Base-by-base conservation (phyloP, 1,284 basidiomycete species). In the Irpex lacteus region DNA sequence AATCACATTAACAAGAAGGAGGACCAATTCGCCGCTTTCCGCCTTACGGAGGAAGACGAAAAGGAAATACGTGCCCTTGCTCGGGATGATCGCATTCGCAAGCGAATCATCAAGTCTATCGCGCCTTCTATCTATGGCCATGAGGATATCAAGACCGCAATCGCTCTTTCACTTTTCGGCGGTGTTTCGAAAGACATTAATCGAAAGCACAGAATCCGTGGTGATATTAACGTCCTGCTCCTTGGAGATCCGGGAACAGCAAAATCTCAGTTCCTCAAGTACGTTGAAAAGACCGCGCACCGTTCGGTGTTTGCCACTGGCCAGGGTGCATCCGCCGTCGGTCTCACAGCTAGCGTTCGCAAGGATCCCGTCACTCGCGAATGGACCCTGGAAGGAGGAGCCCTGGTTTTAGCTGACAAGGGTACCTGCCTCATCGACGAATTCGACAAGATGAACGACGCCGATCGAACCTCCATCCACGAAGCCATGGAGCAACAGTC, bases 361-460 rank as follows among this genome's bases (percentile, higher is more conserved):
- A 98, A 98, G 77, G 97, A 99, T 74, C 95, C 98, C 0, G 86
- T 99, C 63, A 99, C 98, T 1, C 86, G 91, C 59, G 98, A 99
- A 79, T 99, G 98, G 98, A 98, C 97, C 2, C 85, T 99, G 40
- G 98, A 99, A 76, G 98, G 98, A 15, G 98, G 97, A 15, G 97
- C 97, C 3, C 83, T 99, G 8, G 98, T 99, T 49, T 83, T 99
- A 26, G 98, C 97, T 0, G 97, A 99, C 80, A 98, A 98, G 80
- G 97, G 97, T n/a, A 94, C 93, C 44, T 99, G 98, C 73, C 82
- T 99, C 38, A 99, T 99, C 70, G 97, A 99, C 78, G 98, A 99
- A 78, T 99, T 99, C 76, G 97, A 99, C 83, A 99, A 99, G 84
- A 99, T 99, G 97, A 99, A 99, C 80, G 97, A 99, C 72, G 88